Percentiles rank a stretch among this genome's conserved stretches.
Evolutionary conservation across 805 yeast genomes (phyloP).

Genomic region (Lipomyces japonicus): DNA sequence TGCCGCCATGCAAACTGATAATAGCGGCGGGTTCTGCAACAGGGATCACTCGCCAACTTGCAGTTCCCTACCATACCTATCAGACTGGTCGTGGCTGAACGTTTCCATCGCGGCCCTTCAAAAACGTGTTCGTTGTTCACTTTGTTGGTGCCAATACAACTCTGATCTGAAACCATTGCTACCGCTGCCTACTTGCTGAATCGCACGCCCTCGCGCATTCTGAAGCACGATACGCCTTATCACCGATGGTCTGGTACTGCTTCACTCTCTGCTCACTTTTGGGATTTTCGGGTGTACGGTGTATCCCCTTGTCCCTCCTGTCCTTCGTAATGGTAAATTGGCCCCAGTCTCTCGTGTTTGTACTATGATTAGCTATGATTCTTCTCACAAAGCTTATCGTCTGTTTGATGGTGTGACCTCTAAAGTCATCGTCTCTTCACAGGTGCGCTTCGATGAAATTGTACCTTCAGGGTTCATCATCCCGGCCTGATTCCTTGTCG

Average conservation of each 20-base stretch:
- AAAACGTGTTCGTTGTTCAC: background rate
- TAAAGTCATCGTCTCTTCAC: background rate
- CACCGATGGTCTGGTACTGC: background rate
- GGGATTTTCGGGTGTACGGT: background rate
- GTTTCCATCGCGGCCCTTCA: background rate
- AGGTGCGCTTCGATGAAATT: background rate
- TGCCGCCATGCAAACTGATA: background rate
- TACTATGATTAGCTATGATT: background rate
- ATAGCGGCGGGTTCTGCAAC: background rate
- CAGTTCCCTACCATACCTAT: background rate
- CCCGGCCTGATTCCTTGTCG: too few species aligned
- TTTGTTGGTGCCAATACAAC: background rate
- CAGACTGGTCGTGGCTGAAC: background rate
- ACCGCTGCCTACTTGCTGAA: background rate
- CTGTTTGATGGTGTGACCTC: background rate
- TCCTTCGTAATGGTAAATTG: background rate
- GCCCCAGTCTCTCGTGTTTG: background rate
- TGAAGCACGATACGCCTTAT: background rate
- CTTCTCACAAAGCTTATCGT: background rate
- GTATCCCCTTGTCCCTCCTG: background rate
- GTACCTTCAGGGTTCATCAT: too few species aligned
- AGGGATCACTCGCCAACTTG: background rate
- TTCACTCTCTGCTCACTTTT: background rate
- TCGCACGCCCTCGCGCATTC: background rate
- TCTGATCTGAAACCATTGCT: background rate